A percentile compares a stretch with the other conserved stretches of the same genome.
These are phyloP conservation scores for Crithidia sp. DNA, from an alignment of 208 protist species.

Conservation along the genomic window DNA sequence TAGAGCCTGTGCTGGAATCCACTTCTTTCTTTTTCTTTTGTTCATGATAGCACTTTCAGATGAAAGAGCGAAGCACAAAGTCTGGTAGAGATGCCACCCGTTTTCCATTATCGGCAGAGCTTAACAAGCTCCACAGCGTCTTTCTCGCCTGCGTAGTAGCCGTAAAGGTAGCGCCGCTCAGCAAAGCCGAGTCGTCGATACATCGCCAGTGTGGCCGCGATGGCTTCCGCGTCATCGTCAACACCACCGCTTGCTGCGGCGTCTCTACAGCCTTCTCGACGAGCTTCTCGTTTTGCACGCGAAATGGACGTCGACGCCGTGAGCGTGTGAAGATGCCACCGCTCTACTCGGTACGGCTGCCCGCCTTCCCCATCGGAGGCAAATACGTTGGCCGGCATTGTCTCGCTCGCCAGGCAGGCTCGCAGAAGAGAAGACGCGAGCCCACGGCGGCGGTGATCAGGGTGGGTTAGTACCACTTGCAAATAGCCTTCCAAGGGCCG, in stretches of 20 bases:
- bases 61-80: too few relatives aligned
- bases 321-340: slow-evolving; percentile 83
- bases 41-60: too few relatives aligned
- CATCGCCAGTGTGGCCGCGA: slow-evolving; percentile 40
- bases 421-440: slow-evolving; percentile 46
- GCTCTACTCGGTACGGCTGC: slow-evolving; percentile 22
- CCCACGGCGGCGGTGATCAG: slow-evolving; percentile 36
- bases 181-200: slow-evolving; percentile 60
- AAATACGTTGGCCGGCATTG: slow-evolving; percentile 15
- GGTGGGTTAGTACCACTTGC: slow-evolving; percentile 62
- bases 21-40: too few relatives aligned
- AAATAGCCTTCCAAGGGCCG: slow-evolving; percentile 71
- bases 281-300: not conserved
- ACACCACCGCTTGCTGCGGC: not conserved
- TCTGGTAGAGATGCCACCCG: too few relatives aligned
- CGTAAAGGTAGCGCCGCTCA: slow-evolving; percentile 45
- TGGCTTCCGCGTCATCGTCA: not conserved
- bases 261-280: not conserved
- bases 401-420: slow-evolving; percentile 14
- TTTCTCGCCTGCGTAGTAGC: slow-evolving; percentile 56
- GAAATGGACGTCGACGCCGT: not conserved
- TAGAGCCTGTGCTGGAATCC: too few relatives aligned
- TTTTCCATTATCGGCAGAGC: not conserved
- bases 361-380: not conserved
- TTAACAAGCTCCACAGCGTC: slow-evolving; percentile 80